Base-by-base conservation (phyloP, 2,329 filamentous ascomycete genomes). In the Cladophialophora chaetospira region DNA sequence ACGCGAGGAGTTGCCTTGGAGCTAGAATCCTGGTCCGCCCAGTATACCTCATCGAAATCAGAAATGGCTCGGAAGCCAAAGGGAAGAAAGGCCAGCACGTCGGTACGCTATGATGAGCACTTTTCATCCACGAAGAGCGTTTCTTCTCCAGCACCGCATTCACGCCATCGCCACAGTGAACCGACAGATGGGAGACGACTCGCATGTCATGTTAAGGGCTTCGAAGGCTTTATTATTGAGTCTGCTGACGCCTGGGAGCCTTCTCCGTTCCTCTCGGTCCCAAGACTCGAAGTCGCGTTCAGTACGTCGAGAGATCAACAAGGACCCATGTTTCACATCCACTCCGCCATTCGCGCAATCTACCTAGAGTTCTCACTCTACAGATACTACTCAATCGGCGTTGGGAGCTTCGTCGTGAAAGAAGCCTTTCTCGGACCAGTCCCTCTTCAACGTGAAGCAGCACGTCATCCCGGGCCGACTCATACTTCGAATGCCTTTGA, bases 211-310 rank as follows among this genome's bases (percentile, higher is more conserved):
- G 83, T 89, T 33, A 85, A 89, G 59, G 91, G 91, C 0, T 78
- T 99, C 3, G 94, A 97, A 71, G 91, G 88, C 0, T 93, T 94
- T 66, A 88, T 97, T 46, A 87, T 97, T 45, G 94, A 99, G 70
- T 88, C 88, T 0, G 82, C 88, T 2, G 90, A 97, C 60, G 88
- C 85, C 61, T 88, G 91, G 72, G 91, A 97, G 69, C 77, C 85
- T 2, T 91, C 97, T 55, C 87, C 92, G 0, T 97, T 97, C 69
- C 72, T 97, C 63, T 88, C 85, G 36, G 78, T 99, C 57, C 94
- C 95, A 25, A 84, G 88, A 29, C 91, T 96, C 65, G 94, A 99
- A 69, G 79, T 97, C 25, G 88, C 89, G 1, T 82, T 97, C 54
- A 91, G 88, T 25, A 95, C 94, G 0, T 80, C 86, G 3, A 95